A percentile compares a stretch with the other conserved stretches of the same genome.
Evolutionary conservation across 805 yeast species (phyloP).

Genomic region (Wickerhamomyces canadensis): DNA sequence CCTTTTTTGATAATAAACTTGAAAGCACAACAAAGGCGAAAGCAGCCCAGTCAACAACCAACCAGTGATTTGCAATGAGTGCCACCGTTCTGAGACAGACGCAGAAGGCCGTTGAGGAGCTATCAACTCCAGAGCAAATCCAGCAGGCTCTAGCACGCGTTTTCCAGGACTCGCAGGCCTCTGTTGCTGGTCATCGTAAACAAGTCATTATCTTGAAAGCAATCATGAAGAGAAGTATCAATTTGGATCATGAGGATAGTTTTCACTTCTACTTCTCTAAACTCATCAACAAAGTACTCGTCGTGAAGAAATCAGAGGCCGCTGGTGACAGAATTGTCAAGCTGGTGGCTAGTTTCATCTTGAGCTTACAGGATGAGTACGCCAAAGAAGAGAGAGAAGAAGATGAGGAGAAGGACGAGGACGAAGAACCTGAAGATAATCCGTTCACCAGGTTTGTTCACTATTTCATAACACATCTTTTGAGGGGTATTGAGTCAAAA

Average conservation of each 20-base stretch:
- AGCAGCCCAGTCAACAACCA: too few species aligned
- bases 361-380: conserved; percentile 32
- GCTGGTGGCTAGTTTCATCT: conserved; percentile 54
- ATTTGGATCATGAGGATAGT: conserved; percentile 45
- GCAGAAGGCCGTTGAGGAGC: conserved; percentile 8
- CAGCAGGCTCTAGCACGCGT: conserved; percentile 51
- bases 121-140: conserved; percentile 31
- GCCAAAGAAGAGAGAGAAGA: conserved; percentile 20
- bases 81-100: conserved; percentile 15
- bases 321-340: conserved; percentile 75
- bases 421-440: conserved; percentile 33
- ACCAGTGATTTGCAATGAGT: background rate
- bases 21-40: background rate
- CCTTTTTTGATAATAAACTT: background rate
- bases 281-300: conserved; percentile 58
- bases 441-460: conserved; percentile 51
- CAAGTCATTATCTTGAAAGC: conserved; percentile 58
- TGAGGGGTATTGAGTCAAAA: conserved; percentile 74
- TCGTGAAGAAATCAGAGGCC: conserved; percentile 61
- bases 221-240: conserved; percentile 50
- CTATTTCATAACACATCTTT: conserved; percentile 54
- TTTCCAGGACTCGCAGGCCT: conserved; percentile 74
- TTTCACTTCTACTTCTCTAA: conserved; percentile 59
- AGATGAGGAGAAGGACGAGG: conserved; percentile 20
- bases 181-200: conserved; percentile 73